These are phyloP conservation scores for Diaporthe capsici DNA, from an alignment of 2,329 filamentous ascomycete genomes.

Conservation along the genomic window DNA sequence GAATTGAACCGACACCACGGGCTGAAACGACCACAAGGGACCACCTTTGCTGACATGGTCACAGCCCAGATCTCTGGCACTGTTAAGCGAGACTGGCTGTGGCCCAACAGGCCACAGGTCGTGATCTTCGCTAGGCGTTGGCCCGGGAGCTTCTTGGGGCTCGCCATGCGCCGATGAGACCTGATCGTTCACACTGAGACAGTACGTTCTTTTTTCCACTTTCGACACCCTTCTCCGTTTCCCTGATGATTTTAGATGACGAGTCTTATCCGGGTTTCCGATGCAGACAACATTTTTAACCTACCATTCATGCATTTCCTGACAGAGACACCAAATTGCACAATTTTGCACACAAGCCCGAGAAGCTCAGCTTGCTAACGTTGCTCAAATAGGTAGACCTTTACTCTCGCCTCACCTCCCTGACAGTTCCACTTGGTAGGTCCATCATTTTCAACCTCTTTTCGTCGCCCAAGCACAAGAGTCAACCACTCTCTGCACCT, in stretches of 20 bases:
- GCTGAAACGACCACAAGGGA: not conserved
- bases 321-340: slow-evolving; percentile 47
- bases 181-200: not conserved
- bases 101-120: not conserved
- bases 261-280: slow-evolving; percentile 82
- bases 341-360: slow-evolving; percentile 38
- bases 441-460: not conserved
- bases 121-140: not conserved
- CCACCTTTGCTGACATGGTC: slow-evolving; percentile 29
- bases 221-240: slow-evolving; percentile 34
- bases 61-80: not conserved
- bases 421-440: slow-evolving; percentile 26
- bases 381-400: slow-evolving; percentile 16
- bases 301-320: slow-evolving; percentile 79
- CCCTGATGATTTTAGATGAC: slow-evolving; percentile 75
- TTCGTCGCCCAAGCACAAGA: not conserved
- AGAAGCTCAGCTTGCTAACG: slow-evolving; percentile 32
- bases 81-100: not conserved
- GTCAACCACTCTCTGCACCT: slow-evolving; percentile 42
- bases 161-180: not conserved
- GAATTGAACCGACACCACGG: slow-evolving; percentile 61
- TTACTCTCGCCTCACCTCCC: too few relatives aligned
- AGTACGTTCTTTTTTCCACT: slow-evolving; percentile 6
- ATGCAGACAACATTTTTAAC: slow-evolving; percentile 77
- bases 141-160: too few relatives aligned